These are phyloP conservation scores for Verticillium klebahnii DNA, from an alignment of 2,329 filamentous ascomycete species.

Conservation along the genomic window DNA sequence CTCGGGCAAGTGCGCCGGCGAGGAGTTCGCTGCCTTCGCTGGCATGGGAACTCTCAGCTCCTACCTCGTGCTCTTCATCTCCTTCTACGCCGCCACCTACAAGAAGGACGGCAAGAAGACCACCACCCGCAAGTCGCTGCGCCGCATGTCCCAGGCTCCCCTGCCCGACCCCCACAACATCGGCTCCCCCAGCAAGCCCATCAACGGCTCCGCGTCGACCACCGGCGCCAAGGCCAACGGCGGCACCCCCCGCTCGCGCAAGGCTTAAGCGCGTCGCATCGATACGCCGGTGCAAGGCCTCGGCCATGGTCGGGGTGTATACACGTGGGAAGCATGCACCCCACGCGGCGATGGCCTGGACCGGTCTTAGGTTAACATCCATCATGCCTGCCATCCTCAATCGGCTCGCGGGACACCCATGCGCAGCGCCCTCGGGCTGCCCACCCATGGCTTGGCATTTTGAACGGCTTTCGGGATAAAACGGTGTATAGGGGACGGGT, in stretches of 20 bases:
- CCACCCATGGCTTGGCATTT: not conserved
- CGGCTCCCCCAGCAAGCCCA: slow-evolving; percentile 44
- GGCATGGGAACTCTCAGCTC: slow-evolving; percentile 90
- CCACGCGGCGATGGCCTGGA: not conserved
- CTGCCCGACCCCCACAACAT: slow-evolving; percentile 74
- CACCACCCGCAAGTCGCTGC: slow-evolving; percentile 71
- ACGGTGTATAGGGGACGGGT: not conserved
- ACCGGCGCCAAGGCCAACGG: slow-evolving; percentile 56
- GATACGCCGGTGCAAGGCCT: not conserved
- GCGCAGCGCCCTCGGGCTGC: not conserved
- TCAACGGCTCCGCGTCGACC: slow-evolving; percentile 47
- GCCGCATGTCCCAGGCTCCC: slow-evolving; percentile 60
- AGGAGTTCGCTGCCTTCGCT: slow-evolving; percentile 92
- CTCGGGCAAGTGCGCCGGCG: slow-evolving; percentile 80
- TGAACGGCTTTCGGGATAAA: not conserved
- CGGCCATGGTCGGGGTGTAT: not conserved
- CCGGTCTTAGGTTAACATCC: not conserved
- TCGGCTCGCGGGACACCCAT: not conserved
- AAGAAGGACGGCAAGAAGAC: slow-evolving; percentile 71
- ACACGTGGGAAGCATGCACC: not conserved
- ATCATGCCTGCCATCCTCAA: not conserved
- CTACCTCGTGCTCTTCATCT: slow-evolving; percentile 97
- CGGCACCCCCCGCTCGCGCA: slow-evolving; percentile 61
- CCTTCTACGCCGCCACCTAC: slow-evolving; percentile 97
- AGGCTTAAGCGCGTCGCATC: slow-evolving; percentile 48